Percentiles rank a stretch among this genome's conserved stretches.
phyloP scores from a whole-genome alignment of 139 green algal species.

The Klebsormidium nitens region DNA sequence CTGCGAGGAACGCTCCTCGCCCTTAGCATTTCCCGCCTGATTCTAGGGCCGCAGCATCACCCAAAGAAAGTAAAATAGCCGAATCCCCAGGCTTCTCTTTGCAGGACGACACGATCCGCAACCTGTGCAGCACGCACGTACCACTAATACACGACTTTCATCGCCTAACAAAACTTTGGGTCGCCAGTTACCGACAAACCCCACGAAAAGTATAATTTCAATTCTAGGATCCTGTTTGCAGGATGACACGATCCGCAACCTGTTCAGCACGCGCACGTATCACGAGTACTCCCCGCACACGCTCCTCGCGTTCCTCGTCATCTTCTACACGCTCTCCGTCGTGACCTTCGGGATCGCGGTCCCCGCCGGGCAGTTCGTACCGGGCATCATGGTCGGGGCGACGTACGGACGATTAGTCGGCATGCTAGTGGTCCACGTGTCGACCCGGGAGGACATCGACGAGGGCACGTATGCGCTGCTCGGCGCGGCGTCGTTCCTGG shows the following conservation, averaged over 20 bases:
- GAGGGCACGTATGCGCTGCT: conserved; percentile 64
- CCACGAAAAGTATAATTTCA: no score
- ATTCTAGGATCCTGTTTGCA: conserved; percentile 42
- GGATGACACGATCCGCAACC: conserved; percentile 76
- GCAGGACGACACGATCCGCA: no score
- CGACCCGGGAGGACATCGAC: conserved; percentile 38
- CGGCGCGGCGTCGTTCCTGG: conserved; percentile 65
- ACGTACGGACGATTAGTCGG: conserved; percentile 71
- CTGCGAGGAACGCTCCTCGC: no score
- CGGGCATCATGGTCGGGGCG: conserved; percentile 69
- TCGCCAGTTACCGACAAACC: no score
- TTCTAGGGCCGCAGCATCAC: no score
- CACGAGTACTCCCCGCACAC: conserved; percentile 58
- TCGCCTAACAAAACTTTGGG: no score
- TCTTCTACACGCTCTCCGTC: conserved; percentile 64
- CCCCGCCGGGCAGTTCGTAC: conserved; percentile 74
- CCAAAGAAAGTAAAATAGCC: no score
- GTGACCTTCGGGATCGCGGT: conserved; percentile 64
- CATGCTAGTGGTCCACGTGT: conserved; percentile 65
- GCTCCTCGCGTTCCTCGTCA: conserved; percentile 50
- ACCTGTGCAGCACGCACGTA: no score
- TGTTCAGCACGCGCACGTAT: conserved; percentile 64
- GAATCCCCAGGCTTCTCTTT: no score
- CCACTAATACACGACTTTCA: no score
- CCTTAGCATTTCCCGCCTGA: no score